phyloP scores from a whole-genome alignment of 192 early-diverging fungal genomes.

The Chytriomyces sp. region DNA sequence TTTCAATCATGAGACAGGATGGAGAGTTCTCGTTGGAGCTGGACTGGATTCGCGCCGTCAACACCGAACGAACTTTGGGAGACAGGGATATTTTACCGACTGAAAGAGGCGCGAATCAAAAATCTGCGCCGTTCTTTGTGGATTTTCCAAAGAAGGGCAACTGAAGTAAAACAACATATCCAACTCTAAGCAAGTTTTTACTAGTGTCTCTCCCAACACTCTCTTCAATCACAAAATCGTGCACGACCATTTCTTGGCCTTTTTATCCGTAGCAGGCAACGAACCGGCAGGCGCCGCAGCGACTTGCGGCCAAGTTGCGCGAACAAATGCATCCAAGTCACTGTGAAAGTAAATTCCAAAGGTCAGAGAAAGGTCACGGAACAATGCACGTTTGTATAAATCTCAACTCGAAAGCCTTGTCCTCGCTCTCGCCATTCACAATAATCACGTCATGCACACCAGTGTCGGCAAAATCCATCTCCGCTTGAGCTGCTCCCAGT shows the following conservation, averaged over 20 bases:
- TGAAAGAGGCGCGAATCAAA: conserved; percentile 25
- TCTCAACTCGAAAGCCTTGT: conserved; percentile 20
- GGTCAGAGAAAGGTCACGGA: not conserved
- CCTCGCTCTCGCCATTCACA: conserved; percentile 34
- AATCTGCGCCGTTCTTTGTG: conserved; percentile 27
- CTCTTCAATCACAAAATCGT: not conserved
- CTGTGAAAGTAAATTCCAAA: not conserved
- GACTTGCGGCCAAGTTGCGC: conserved; percentile 30
- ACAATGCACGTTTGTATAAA: not conserved
- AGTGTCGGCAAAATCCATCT: conserved; percentile 63
- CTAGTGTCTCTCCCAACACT: too few species aligned
- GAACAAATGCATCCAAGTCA: conserved; percentile 24
- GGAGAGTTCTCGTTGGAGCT: conserved; percentile 89
- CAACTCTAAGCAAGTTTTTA: not conserved
- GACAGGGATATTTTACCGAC: conserved; percentile 64
- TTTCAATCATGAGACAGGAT: conserved; percentile 80
- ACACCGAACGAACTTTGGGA: conserved; percentile 78
- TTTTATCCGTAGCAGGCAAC: not conserved
- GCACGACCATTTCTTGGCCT: not conserved
- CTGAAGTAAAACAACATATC: not conserved
- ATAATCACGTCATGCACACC: conserved; percentile 36
- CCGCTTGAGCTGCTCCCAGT: conserved; percentile 75
- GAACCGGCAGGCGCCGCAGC: not conserved
- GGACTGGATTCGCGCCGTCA: conserved; percentile 90
- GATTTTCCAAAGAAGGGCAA: conserved; percentile 29